Conservation (phyloP, 2,329 filamentous ascomycete genomes). For the Parastagonospora nodorum region DNA sequence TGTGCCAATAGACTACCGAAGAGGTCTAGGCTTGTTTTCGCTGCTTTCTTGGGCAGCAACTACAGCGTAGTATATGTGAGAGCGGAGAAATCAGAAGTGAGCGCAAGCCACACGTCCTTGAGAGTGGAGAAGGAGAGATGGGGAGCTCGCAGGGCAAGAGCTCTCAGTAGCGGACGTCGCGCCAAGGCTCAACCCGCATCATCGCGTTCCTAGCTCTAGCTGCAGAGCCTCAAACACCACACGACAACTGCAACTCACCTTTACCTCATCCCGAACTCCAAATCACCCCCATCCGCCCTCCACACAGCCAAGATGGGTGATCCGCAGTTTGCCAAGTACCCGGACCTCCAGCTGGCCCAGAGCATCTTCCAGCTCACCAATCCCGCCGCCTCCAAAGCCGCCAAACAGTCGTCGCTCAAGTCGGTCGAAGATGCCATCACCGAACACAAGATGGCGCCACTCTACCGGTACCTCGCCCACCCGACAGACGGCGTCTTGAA, state of each 20-base stretch:
- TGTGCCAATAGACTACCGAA: no score
- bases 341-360: constrained; percentile 79
- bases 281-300: constrained; percentile 6
- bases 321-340: constrained; percentile 84
- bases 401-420: constrained; percentile 74
- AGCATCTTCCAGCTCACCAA: constrained; percentile 88
- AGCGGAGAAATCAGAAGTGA: background rate
- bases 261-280: constrained; percentile 8
- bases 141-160: background rate
- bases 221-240: constrained; percentile 21
- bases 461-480: constrained; percentile 84
- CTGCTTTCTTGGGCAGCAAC: no score
- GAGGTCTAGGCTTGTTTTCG: background rate
- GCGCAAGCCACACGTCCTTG: background rate
- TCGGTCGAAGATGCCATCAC: constrained; percentile 80
- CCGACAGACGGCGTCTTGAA: constrained; percentile 84
- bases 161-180: background rate
- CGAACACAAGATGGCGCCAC: constrained; percentile 84
- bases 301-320: constrained; percentile 64
- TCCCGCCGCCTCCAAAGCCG: constrained; percentile 68
- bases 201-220: constrained; percentile 9
- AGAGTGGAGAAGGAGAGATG: background rate
- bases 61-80: background rate
- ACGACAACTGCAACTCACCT: constrained; percentile 11
- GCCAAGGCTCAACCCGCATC: constrained; percentile 13